Conservation (phyloP, 306 rosid species). For the Abrus pulchellus region DNA sequence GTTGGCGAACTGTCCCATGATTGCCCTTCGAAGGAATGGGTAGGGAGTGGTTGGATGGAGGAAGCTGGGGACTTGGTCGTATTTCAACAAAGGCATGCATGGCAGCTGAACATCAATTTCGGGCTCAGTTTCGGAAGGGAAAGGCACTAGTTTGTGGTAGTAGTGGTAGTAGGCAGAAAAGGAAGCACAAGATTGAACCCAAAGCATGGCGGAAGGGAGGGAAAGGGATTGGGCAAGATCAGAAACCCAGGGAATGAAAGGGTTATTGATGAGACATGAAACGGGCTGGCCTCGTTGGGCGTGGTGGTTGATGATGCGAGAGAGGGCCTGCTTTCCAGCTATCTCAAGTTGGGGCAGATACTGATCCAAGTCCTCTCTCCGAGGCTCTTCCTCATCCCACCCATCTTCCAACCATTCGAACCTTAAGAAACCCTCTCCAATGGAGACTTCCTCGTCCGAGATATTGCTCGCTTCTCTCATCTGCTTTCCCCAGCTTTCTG, state of each 20-base stretch:
- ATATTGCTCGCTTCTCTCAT: slow-evolving; percentile 49
- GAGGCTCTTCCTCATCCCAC: slow-evolving; percentile 6
- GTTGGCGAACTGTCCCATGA: slow-evolving; percentile 51
- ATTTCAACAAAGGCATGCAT: slow-evolving; percentile 41
- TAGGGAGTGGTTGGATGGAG: slow-evolving; percentile 45
- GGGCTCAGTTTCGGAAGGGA: slow-evolving; percentile 55
- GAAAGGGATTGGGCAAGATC: slow-evolving; percentile 56
- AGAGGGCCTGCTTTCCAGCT: slow-evolving; percentile 45
- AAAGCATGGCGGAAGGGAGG: slow-evolving; percentile 64
- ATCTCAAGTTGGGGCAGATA: slow-evolving; percentile 52
- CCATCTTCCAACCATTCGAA: slow-evolving; percentile 66
- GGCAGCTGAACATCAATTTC: slow-evolving; percentile 54
- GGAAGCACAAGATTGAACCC: slow-evolving; percentile 71
- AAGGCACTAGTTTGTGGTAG: slow-evolving; percentile 46
- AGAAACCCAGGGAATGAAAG: slow-evolving; percentile 66
- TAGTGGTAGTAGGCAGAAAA: slow-evolving; percentile 59
- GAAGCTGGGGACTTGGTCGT: slow-evolving; percentile 62
- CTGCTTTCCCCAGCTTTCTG: slow-evolving; percentile 29
- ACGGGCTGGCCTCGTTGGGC: slow-evolving; percentile 40
- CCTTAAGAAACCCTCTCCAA: slow-evolving; percentile 56
- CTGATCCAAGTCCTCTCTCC: background rate
- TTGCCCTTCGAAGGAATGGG: slow-evolving; percentile 44
- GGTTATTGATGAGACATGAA: slow-evolving; percentile 61
- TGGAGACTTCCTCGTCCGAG: slow-evolving; percentile 30
- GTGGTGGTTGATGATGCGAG: slow-evolving; percentile 27